A percentile compares a stretch with the other conserved stretches of the same genome.
Conservation (phyloP, 2,329 filamentous ascomycete species). For the Clarireedia homoeocarpa region DNA sequence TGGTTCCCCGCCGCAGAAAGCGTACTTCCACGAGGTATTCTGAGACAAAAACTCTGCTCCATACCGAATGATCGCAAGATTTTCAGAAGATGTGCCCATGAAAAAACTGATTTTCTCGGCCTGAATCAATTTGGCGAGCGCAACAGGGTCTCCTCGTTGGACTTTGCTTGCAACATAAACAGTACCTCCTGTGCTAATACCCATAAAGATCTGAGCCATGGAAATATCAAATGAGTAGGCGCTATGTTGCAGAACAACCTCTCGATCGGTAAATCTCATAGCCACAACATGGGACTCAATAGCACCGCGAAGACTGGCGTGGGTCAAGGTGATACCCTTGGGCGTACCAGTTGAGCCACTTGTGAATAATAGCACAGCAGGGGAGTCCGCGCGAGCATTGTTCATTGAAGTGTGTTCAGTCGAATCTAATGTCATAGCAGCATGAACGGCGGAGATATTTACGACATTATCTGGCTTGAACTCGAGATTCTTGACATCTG, state of each 20-base stretch:
- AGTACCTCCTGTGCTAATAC: conserved; percentile 13
- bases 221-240: conserved; percentile 18
- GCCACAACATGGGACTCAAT: conserved; percentile 15
- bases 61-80: no score
- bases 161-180: conserved; percentile 8
- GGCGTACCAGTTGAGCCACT: conserved; percentile 45
- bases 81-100: no score
- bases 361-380: conserved; percentile 50
- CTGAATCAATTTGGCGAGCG: neutral
- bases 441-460: neutral
- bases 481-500: conserved; percentile 20
- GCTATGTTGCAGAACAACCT: conserved; percentile 17
- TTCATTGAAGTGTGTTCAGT: neutral
- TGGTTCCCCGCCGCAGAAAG: conserved; percentile 23
- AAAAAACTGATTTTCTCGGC: no score
- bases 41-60: neutral
- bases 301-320: conserved; percentile 19
- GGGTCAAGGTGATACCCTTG: conserved; percentile 34
- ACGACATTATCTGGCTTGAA: conserved; percentile 9
- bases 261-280: conserved; percentile 1
- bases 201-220: conserved; percentile 14
- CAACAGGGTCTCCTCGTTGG: neutral
- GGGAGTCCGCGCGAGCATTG: no score
- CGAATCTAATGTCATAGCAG: neutral
- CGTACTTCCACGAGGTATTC: conserved; percentile 14